Evolutionary conservation across 768 basidiomycete species (phyloP).

Genomic region (Grammothele lineata): DNA sequence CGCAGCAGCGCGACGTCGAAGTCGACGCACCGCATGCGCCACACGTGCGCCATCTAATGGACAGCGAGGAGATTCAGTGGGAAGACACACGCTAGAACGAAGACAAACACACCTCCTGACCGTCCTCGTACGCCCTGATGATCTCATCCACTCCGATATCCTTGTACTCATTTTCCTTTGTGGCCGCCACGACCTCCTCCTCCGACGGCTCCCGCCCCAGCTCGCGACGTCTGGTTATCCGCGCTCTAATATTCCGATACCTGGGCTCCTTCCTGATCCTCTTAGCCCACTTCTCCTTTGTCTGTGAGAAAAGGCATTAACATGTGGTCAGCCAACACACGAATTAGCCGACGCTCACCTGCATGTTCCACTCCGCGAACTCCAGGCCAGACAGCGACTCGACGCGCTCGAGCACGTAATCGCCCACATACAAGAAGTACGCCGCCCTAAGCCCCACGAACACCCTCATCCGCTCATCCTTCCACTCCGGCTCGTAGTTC

Average conservation of each 20-base stretch:
- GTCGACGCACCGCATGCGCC: conserved; percentile 12
- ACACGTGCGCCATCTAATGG: not conserved
- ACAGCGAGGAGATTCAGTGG: no score
- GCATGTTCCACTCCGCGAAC: no score
- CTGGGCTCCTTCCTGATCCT: not conserved
- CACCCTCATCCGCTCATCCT: not conserved
- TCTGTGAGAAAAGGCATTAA: not conserved
- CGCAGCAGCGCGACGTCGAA: conserved; percentile 9
- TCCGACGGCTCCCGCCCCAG: not conserved
- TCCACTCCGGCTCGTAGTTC: conserved; percentile 3
- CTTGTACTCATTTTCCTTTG: not conserved
- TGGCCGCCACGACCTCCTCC: not conserved
- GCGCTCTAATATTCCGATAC: not conserved
- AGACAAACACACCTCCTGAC: not conserved
- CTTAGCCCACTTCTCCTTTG: not conserved
- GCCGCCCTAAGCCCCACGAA: not conserved
- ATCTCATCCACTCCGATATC: not conserved
- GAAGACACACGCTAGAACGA: not conserved
- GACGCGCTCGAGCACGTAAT: conserved; percentile 1
- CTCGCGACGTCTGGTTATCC: not conserved
- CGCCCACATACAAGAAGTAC: conserved; percentile 1
- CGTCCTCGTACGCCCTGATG: not conserved
- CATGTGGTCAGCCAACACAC: no score
- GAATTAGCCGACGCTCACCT: no score
- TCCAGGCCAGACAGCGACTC: no score